Evolutionary conservation across 306 rosid genomes (phyloP), one percentile per base, ranked within the genome.

Genomic region (Cucurbita moschata): DNA sequence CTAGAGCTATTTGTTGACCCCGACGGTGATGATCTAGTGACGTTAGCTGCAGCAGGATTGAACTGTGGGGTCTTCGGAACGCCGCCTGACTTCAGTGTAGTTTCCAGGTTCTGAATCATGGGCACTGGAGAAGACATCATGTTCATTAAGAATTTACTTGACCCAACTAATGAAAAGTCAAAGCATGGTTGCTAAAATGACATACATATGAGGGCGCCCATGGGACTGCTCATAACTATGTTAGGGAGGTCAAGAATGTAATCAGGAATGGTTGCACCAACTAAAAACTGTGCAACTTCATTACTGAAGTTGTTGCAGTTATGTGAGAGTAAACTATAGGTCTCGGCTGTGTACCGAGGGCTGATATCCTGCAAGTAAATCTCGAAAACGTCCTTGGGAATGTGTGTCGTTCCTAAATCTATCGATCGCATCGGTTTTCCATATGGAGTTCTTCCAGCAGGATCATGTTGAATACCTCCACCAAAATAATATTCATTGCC

Each of bases 241-340:
- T 85, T 83, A 35, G 99, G 99, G 18, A 95, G 97, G 79, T 88
- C 88, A 72, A 95, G 82, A 72, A 95, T 91, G 73, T 87, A 89
- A 0, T 84, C 88, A 3, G 99, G 99, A 81, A 95, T 89, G 74
- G 83, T 66, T 26, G 83, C 73, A 64, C 99, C 96, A 12, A 95
- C 96, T 82, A 95, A 84, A 79, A 95, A 95, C 38, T 95, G 99
- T 65, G 97, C 86, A 76, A 95, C 86, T 81, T 95, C 99, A 46
- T 95, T 88, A 83, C 87, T 86, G 76, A 95, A 95, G 82, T 95
- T 91, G 82, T 95, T 95, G 88, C 99, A 95, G 75, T 95, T 95
- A 81, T 95, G 96, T 10, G 81, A 69, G 19, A 95, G 96, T 64
- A 95, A 65, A 81, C 85, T 95, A 72, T 95, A 95, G 7, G 96